Evolutionary conservation across 371 early-diverging fungal genomes (phyloP).

Genomic region (Mucor plumbeus): DNA sequence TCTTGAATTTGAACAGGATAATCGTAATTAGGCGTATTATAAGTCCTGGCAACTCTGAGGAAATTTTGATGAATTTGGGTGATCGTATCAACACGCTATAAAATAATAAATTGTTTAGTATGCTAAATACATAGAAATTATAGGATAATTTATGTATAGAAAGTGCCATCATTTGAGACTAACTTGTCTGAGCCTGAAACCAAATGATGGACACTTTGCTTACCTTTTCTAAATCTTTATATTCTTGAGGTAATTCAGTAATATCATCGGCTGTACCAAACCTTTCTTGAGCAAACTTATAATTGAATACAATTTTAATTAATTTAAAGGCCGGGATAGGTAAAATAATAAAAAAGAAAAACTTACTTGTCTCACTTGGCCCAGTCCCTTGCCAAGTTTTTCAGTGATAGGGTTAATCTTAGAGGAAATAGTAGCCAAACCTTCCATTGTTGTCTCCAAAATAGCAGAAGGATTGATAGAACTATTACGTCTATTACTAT

Average conservation of each 20-base stretch:
- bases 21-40: conserved; percentile 73
- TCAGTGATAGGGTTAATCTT: conserved; percentile 78
- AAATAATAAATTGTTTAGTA: not conserved
- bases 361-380: conserved; percentile 82
- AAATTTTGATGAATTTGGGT: conserved; percentile 70
- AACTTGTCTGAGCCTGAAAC: no score
- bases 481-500: not conserved
- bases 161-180: no score
- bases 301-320: not conserved
- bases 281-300: conserved; percentile 87
- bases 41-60: conserved; percentile 76
- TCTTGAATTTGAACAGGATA: conserved; percentile 81
- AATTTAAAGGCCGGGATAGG: not conserved
- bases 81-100: conserved; percentile 69
- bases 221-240: conserved; percentile 82
- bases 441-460: conserved; percentile 57
- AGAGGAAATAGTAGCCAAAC: conserved; percentile 64
- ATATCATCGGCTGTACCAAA: conserved; percentile 82
- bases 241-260: conserved; percentile 92
- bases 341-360: not conserved
- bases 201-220: not conserved
- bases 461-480: conserved; percentile 18
- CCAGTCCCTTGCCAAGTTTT: conserved; percentile 73
- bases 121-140: not conserved
- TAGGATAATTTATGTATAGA: no score